Conservation (phyloP, 2,329 filamentous ascomycete species). For the Colletotrichum sp. region DNA sequence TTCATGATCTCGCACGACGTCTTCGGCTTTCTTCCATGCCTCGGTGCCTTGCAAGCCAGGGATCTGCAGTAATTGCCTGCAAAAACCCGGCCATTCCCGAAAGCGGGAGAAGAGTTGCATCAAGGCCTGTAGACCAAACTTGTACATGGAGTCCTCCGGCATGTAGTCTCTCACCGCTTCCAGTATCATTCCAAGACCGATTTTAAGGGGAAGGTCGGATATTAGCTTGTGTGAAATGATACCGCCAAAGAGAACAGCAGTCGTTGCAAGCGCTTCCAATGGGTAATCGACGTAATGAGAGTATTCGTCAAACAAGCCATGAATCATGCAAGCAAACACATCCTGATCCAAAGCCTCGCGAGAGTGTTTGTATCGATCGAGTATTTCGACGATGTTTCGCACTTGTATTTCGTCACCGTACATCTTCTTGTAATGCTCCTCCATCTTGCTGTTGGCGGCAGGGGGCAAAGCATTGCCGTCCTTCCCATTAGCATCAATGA, state of each 20-base stretch:
- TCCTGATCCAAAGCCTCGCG: slow-evolving; percentile 86
- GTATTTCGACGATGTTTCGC: slow-evolving; percentile 80
- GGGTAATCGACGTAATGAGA: slow-evolving; percentile 95
- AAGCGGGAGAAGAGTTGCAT: slow-evolving; percentile 86
- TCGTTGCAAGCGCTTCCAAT: slow-evolving; percentile 92
- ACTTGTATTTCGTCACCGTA: slow-evolving; percentile 91
- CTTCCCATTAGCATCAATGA: slow-evolving; percentile 84
- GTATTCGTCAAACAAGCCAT: slow-evolving; percentile 96
- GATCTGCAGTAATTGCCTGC: slow-evolving; percentile 81
- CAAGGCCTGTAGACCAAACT: slow-evolving; percentile 94
- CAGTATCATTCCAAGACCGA: slow-evolving; percentile 97
- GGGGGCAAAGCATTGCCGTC: slow-evolving; percentile 81
- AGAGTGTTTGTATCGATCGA: slow-evolving; percentile 88
- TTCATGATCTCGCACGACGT: slow-evolving; percentile 73
- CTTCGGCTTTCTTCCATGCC: slow-evolving; percentile 81
- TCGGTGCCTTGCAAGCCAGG: slow-evolving; percentile 83
- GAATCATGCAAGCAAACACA: slow-evolving; percentile 97
- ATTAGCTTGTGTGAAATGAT: slow-evolving; percentile 95
- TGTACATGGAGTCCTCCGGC: slow-evolving; percentile 91
- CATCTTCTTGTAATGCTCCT: slow-evolving; percentile 98
- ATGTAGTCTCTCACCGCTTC: slow-evolving; percentile 88
- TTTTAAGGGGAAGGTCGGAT: slow-evolving; percentile 86
- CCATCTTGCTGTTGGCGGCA: slow-evolving; percentile 88
- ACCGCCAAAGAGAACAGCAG: slow-evolving; percentile 93
- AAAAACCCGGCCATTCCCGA: slow-evolving; percentile 95